A percentile compares a stretch with the other conserved stretches of the same genome.
phyloP scores from a whole-genome alignment of 257 asterid genomes.

The Oldenlandia corymbosa region DNA sequence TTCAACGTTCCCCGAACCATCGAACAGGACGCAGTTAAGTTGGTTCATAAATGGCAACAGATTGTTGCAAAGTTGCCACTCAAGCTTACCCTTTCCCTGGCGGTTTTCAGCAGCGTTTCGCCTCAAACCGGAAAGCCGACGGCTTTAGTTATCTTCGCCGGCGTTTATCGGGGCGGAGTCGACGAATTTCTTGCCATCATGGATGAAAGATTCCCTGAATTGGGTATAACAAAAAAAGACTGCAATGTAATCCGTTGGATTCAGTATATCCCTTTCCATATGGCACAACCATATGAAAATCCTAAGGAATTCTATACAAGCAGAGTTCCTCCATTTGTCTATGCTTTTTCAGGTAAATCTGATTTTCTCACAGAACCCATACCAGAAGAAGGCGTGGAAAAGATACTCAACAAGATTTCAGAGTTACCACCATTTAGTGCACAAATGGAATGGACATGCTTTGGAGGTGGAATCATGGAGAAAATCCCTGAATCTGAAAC shows the following conservation, averaged over 20 bases:
- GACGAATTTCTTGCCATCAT: neutral
- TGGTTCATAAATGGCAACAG: slow-evolving; percentile 12
- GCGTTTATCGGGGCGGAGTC: neutral
- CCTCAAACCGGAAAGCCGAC: slow-evolving; percentile 4
- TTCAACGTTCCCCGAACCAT: neutral
- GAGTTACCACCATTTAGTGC: slow-evolving; percentile 2
- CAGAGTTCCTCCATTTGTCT: slow-evolving; percentile 2
- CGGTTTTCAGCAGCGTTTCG: neutral
- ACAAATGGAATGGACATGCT: slow-evolving; percentile 7
- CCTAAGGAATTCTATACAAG: neutral
- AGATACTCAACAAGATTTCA: neutral
- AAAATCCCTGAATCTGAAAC: slow-evolving; percentile 1
- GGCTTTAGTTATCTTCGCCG: neutral
- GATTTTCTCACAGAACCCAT: slow-evolving; percentile 7
- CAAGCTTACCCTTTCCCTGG: neutral
- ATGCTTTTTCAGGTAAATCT: neutral
- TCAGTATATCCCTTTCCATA: slow-evolving; percentile 5
- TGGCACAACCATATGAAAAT: neutral
- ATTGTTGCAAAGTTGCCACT: neutral
- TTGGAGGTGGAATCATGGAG: slow-evolving; percentile 11
- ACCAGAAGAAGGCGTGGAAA: slow-evolving; percentile 2
- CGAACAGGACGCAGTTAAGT: slow-evolving; percentile 1
- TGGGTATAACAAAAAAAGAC: neutral
- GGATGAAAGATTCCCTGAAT: slow-evolving; percentile 7
- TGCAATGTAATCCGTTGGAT: neutral